Evolutionary conservation across 225 moss, liverwort and hornwort species (phyloP).

Genomic region (Thuidium tamariscinum): DNA sequence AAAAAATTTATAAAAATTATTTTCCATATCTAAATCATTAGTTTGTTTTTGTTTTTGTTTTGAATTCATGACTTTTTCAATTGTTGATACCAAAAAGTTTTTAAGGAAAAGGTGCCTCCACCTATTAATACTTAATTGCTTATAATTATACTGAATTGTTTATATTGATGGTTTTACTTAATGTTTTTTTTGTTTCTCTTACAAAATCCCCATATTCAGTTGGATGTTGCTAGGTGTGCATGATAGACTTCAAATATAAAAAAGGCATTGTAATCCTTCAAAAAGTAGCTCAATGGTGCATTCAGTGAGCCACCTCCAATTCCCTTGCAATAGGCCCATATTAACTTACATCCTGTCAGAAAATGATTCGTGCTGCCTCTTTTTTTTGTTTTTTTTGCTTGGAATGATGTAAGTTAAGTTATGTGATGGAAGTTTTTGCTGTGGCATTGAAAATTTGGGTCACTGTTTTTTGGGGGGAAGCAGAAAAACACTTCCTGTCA

Average conservation of each 20-base stretch:
- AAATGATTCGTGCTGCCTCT: not conserved
- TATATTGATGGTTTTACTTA: no score
- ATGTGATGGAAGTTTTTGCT: not conserved
- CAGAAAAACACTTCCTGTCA: conserved; percentile 15
- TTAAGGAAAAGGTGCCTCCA: no score
- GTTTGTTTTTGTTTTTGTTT: no score
- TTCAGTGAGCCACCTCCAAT: no score
- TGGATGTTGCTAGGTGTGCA: not conserved
- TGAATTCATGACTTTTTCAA: no score
- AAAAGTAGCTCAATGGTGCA: conserved; percentile 4
- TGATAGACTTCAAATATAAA: not conserved
- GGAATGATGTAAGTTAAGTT: not conserved
- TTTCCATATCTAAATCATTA: no score
- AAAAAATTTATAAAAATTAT: no score
- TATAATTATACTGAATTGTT: no score
- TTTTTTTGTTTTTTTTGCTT: not conserved
- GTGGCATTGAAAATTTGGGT: not conserved
- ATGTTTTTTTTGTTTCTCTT: not conserved
- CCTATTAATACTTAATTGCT: no score
- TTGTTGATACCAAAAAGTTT: no score
- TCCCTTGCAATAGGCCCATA: not conserved
- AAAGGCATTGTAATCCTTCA: not conserved
- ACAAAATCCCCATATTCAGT: not conserved
- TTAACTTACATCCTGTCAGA: not conserved
- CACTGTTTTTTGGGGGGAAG: not conserved